These are phyloP conservation scores for Mariannaea sp. DNA, from an alignment of 2,329 filamentous ascomycete genomes.

Conservation along the genomic window DNA sequence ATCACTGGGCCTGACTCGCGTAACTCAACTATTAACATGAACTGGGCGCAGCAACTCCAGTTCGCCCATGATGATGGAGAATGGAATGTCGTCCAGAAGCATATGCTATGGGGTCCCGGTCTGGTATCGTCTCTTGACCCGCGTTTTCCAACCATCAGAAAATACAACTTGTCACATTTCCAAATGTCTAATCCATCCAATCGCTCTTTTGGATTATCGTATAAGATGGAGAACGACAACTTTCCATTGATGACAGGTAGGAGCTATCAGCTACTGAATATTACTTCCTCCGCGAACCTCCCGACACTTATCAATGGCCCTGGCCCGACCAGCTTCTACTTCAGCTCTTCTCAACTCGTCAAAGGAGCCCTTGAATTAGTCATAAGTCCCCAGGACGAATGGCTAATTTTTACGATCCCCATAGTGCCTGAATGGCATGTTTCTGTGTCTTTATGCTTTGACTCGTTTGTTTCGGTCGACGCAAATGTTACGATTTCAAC, in stretches of 20 bases:
- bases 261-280: constrained; percentile 7
- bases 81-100: constrained; percentile 10
- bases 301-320: neutral
- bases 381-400: constrained; percentile 2
- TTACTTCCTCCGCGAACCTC: neutral
- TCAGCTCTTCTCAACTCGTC: constrained; percentile 1
- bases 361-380: neutral
- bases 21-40: neutral
- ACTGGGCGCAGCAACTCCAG: neutral
- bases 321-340: constrained; percentile 1
- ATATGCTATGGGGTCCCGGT: constrained; percentile 1
- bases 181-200: neutral
- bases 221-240: neutral
- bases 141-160: neutral
- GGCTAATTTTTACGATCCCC: constrained; percentile 1
- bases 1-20: neutral
- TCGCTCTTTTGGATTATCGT: neutral
- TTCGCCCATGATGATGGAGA: constrained; percentile 8
- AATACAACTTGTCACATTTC: neutral
- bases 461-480: constrained; percentile 9
- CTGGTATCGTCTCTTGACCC: constrained; percentile 10
- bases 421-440: constrained; percentile 2
- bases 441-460: constrained; percentile 5
- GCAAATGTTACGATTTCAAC: neutral
- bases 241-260: constrained; percentile 10